Base-by-base conservation (phyloP, 108 stramenopile species). In the Cyclotella cryptica region DNA sequence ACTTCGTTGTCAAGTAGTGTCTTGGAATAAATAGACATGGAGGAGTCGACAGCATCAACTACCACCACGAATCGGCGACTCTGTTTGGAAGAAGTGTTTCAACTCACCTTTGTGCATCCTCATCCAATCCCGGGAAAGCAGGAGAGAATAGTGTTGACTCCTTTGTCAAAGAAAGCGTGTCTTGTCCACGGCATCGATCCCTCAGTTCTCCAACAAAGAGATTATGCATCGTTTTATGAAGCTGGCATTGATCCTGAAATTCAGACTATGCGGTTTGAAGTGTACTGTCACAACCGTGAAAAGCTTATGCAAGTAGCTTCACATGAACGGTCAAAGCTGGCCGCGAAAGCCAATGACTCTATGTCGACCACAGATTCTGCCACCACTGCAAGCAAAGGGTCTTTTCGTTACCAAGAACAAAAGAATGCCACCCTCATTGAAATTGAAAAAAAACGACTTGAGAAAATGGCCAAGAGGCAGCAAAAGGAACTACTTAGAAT, bases 401-500 rank as follows among this genome's bases (percentile, higher is more conserved):
- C 47, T 44, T 30, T 28, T 5, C 8, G 19, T 66, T 9, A 1
- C 44, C 22, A 71, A 14, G 70, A 71, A 15, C 14, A 71, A 21
- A 41, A n/a, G 55, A 30, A n/a, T 12, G 49, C 27, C 26, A 62
- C 66, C 42, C 30, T 46, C 17, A 69, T 77, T 54, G 76, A 69
- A 49, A 77, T 59, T 17, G 76, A 77, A 30, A 77, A 59, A 47
- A 57, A 59, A 40, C 43, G 76, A 28, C 41, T 78, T 18, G 77
- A 78, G 69, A 78, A 78, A 63, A 35, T 78, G 41, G 77, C 69
- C n/a, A 29, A 24, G 40, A 57, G 69, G 24, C 77, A 78, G 53
- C 59, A 78, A 43, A 71, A 55, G 42, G 77, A 78, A 42, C 41
- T 78, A 5, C 10, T 71, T 8, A 35, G 77, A 10, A 63, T 78